Base-by-base conservation (phyloP, 495 filamentous ascomycete genomes). In the Aspergillus bridgeri region DNA sequence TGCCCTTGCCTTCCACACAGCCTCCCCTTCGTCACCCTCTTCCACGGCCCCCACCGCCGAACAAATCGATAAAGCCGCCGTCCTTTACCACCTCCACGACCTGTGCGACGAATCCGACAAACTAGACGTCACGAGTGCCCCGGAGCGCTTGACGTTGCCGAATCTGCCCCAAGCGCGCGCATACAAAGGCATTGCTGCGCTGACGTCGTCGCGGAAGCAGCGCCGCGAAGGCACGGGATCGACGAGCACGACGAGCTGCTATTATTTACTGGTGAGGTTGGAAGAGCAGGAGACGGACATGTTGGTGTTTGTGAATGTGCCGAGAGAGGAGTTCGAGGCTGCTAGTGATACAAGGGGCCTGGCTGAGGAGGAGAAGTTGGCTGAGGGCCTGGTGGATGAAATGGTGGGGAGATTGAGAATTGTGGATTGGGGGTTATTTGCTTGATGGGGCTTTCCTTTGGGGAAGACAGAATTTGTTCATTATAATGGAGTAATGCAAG, bases 301-400 rank as follows among this genome's bases (percentile, higher is more conserved):
- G n/a, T 68, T 96, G 23, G 83, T 96, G 55, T 89, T 90, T 25
- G 82, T 96, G 68, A 98, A 98, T 75, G 88, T 96, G 29, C 94
- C 92, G 23, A 86, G 91, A 69, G 82, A 84, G 20, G 87, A 90
- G 51, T 84, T 91, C 58, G 75, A 75, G 61, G 69, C 70, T 53
- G 70, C 58, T 27, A 72, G 71, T 18, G 68, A 77, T 63, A 44
- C 53, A 63, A 64, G 17, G 42, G 71, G 57, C 24, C 69, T 75
- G 68, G 83, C 65, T 70, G 79, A 68, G 21, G 85, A 83, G 71
- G 81, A 83, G 70, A 84, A 81, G 60, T 74, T 92, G 64, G 82
- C 82, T 18, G 75, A 78, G 62, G 88, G 81, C 33, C 75, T 88
- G 54, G 74, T 86, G 60, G 75, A 79, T 20, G 81, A 75, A 68